Base-by-base conservation (phyloP, 2,329 filamentous ascomycete species). In the Ophiostoma tasmaniense region DNA sequence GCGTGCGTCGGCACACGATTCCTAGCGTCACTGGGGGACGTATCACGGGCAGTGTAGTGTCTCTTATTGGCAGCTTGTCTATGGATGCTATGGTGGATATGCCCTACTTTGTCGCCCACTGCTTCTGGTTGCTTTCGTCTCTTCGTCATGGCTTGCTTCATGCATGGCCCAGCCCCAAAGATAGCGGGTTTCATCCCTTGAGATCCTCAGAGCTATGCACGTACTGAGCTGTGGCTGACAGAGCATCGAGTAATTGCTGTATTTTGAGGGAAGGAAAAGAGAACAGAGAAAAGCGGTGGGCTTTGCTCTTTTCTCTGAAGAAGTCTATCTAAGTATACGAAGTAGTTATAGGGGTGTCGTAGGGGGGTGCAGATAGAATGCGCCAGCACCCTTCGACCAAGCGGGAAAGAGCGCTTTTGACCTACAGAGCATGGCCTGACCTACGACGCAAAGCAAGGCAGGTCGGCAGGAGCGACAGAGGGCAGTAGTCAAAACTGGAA, bases 181-280 rank as follows among this genome's bases (percentile, higher is more conserved):
- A 70, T 67, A 66, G 61, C 50, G 68, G 66, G 68, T 70, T 70
- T 70, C 68, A 70, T 70, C 68, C 68, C 68, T 70, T 50, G 67
- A 39, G 10, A 25, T 55, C n/a, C 50, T 55, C 50, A 11, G 22
- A 55, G 50, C 50, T 45, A 55, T 55, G 50, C 50, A 55, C 22
- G 33, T 20, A 14, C 50, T 55, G 50, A 37, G 61, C 52, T 39
- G 42, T n/a, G 22, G 22, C 50, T 25, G 50, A 55, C 50, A 55
- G 50, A 55, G 50, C n/a, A 25, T 22, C 50, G 3, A 25, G 50
- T 55, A 22, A 14, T 39, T 1, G 10, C 6, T 39, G 13, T 14
- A 14, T 39, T 13, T 11, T n/a, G n/a, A n/a, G n/a, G n/a, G n/a
- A n/a, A n/a, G n/a, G n/a, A 13, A 13, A 3, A 39, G 37, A 33